Conservation (phyloP, 495 filamentous ascomycete species). For the Penicillium arizonense region DNA sequence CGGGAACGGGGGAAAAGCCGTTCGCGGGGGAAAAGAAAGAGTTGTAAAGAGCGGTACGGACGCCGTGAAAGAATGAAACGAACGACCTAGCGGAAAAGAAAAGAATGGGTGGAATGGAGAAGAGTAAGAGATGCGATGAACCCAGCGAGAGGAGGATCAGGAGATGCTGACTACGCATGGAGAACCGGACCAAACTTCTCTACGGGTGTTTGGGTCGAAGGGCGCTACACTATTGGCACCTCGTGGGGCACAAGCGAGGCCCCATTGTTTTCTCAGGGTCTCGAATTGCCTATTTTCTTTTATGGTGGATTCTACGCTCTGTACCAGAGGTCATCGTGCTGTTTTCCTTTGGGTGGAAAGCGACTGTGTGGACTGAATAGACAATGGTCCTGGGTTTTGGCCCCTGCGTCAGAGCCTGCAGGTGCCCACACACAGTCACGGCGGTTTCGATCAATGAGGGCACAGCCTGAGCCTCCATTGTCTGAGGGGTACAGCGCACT, state of each 20-base stretch:
- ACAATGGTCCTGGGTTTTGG: constrained; percentile 8
- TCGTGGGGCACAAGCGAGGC: constrained; percentile 10
- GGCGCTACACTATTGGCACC: constrained; percentile 15
- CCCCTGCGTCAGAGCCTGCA: constrained; percentile 20
- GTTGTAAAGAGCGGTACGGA: constrained; percentile 27
- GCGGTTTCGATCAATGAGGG: constrained; percentile 1
- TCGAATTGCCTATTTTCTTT: constrained; percentile 7
- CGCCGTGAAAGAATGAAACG: constrained; percentile 48
- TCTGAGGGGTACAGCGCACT: constrained; percentile 3
- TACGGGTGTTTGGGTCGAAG: neutral
- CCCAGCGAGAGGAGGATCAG: constrained; percentile 17
- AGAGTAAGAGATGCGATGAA: constrained; percentile 20
- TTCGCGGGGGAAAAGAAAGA: constrained; percentile 28
- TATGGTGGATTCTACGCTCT: neutral
- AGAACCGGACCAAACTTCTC: neutral
- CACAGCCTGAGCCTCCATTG: constrained; percentile 2
- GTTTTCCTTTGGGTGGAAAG: neutral
- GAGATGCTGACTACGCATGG: constrained; percentile 30
- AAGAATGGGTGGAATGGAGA: constrained; percentile 23
- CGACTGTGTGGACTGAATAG: neutral
- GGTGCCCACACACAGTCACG: constrained; percentile 4
- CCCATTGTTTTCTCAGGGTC: constrained; percentile 7
- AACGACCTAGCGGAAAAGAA: constrained; percentile 29
- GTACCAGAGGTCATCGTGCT: neutral
- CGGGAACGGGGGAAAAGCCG: constrained; percentile 24